A percentile compares a stretch with the other conserved stretches of the same genome.
Evolutionary conservation across 2,329 filamentous ascomycete genomes (phyloP).

Genomic region (Davidsoniella virescens): DNA sequence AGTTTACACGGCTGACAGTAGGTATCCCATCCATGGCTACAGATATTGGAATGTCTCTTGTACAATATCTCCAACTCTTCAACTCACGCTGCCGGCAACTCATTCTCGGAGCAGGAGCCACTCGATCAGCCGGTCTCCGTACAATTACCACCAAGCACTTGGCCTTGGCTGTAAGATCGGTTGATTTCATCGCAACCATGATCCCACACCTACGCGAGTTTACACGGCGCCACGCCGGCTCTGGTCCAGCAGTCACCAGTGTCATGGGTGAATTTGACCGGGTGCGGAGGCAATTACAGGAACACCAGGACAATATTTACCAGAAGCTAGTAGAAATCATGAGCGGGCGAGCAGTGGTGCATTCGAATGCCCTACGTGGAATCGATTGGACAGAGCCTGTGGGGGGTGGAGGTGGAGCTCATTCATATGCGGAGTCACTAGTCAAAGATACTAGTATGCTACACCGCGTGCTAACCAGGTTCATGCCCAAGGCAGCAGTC

Average conservation of each 20-base stretch:
- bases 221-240: slow-evolving; percentile 55
- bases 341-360: slow-evolving; percentile 56
- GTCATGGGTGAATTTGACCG: slow-evolving; percentile 80
- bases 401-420: slow-evolving; percentile 19
- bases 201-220: slow-evolving; percentile 88
- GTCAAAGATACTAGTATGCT: slow-evolving; percentile 74
- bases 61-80: slow-evolving; percentile 82
- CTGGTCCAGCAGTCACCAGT: slow-evolving; percentile 30
- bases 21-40: slow-evolving; percentile 79
- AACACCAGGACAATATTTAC: slow-evolving; percentile 80
- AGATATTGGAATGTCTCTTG: slow-evolving; percentile 61
- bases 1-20: slow-evolving; percentile 67
- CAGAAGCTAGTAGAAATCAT: slow-evolving; percentile 91
- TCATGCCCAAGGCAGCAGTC: slow-evolving; percentile 61
- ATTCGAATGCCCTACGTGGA: slow-evolving; percentile 57
- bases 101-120: slow-evolving; percentile 87
- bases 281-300: slow-evolving; percentile 65
- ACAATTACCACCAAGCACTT: slow-evolving; percentile 96
- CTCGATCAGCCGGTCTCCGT: slow-evolving; percentile 71
- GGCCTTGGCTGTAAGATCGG: slow-evolving; percentile 73
- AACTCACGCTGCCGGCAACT: slow-evolving; percentile 94
- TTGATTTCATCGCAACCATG: slow-evolving; percentile 73
- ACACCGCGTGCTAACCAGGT: slow-evolving; percentile 67
- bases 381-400: slow-evolving; percentile 47
- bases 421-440: slow-evolving; percentile 71